These are phyloP conservation scores for Diaporthe ampelina DNA, from an alignment of 2,329 filamentous ascomycete species.

Conservation along the genomic window DNA sequence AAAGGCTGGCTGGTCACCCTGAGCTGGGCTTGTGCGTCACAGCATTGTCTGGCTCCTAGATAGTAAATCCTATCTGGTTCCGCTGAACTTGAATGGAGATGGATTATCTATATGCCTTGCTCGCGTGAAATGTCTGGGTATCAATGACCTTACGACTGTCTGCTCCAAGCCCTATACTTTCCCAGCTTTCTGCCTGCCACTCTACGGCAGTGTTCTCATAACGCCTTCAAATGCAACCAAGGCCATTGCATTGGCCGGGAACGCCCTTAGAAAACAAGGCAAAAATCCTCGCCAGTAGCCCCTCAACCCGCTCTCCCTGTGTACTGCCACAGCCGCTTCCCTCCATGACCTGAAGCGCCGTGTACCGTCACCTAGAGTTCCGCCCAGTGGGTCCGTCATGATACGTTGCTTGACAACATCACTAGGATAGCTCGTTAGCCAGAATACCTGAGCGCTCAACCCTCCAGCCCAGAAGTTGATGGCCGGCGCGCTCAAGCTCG, in stretches of 20 bases:
- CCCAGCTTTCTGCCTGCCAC: neutral
- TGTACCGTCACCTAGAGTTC: slow-evolving; percentile 74
- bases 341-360: slow-evolving; percentile 82
- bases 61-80: slow-evolving; percentile 39
- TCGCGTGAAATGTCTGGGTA: slow-evolving; percentile 30
- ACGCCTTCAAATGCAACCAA: slow-evolving; percentile 93
- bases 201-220: slow-evolving; percentile 74
- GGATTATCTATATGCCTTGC: slow-evolving; percentile 8
- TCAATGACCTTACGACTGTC: slow-evolving; percentile 24
- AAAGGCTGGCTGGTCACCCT: slow-evolving; percentile 1
- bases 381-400: slow-evolving; percentile 93
- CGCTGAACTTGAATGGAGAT: slow-evolving; percentile 16
- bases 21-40: neutral
- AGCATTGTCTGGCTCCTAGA: slow-evolving; percentile 7
- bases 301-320: slow-evolving; percentile 78
- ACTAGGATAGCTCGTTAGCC: slow-evolving; percentile 90
- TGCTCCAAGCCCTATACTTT: neutral
- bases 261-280: slow-evolving; percentile 93
- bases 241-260: slow-evolving; percentile 95
- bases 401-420: slow-evolving; percentile 97
- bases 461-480: slow-evolving; percentile 99
- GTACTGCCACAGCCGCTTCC: slow-evolving; percentile 83
- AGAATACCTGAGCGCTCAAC: slow-evolving; percentile 92
- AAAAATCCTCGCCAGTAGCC: slow-evolving; percentile 96
- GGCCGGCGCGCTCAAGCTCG: slow-evolving; percentile 79